Evolutionary conservation across 2,329 filamentous ascomycete genomes (phyloP), one percentile per base, ranked within the genome.

Genomic region (Stagonosporopsis tanaceti): DNA sequence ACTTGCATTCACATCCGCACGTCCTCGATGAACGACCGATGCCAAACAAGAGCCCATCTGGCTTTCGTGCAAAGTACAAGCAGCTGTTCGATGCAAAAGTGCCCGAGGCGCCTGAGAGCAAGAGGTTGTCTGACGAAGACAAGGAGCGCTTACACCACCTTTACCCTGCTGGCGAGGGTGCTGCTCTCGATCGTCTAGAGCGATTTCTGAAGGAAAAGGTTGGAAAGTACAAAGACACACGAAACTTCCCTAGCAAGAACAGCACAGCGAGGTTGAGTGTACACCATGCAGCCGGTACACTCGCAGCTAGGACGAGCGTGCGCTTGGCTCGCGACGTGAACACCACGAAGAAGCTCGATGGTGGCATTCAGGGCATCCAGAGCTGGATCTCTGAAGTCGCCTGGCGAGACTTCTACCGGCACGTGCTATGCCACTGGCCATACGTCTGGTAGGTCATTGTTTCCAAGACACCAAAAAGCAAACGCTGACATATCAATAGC

Each of bases 341-440:
- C 68, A 79, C 61, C 61, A 74, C 66, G 71, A 82, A 81, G 28
- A 81, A 86, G 55, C 81, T 96, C 42, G 70, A 77, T n/a, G 73
- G 70, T 12, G 76, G 76, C 7, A 72, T 74, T 4, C 77, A 82
- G 5, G 80, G 78, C 1, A 69, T 79, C 6, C 63, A 70, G 20
- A 65, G 76, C 4, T 84, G 81, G 81, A 81, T 84, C 2, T 76
- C 78, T 6, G 81, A 84, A 62, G 76, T 84, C n/a, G 80, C 81
- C 2, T 84, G 82, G 72, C 74, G 81, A 0, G 81, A 84, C 54
- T 80, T 83, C 41, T 84, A 84, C 66, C 69, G 81, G 1, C 82
- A 84, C 72, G 90, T 97, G 3, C 78, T 97, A 5, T 90, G 88
- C 0, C 80, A 93, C 59, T 96, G 92, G 91, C 93, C 93, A 0